Evolutionary conservation across 176 grass and related monocot species (phyloP).

Genomic region (Saccharum spontaneum): DNA sequence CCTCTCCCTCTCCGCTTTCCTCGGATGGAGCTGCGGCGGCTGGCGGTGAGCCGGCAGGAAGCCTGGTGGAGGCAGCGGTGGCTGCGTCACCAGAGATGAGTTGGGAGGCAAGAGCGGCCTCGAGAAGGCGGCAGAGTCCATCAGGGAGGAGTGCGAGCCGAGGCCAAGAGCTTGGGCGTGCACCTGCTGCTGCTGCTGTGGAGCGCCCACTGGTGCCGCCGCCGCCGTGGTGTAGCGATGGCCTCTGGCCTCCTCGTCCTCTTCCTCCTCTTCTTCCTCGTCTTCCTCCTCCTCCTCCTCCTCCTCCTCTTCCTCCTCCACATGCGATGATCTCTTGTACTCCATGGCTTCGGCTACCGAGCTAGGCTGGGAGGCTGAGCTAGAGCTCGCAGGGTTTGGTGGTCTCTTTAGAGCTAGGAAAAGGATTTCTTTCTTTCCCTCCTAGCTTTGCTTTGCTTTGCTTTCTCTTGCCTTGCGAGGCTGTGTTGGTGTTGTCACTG

Average conservation of each 20-base stretch:
- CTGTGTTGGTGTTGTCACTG: constrained; percentile 14
- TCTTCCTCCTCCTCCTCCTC: constrained; percentile 31
- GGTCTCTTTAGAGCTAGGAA: constrained; percentile 1
- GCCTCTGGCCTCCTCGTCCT: constrained; percentile 9
- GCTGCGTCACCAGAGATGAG: constrained; percentile 57
- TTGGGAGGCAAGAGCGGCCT: constrained; percentile 67
- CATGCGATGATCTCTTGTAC: constrained; percentile 59
- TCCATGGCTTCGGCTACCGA: constrained; percentile 43
- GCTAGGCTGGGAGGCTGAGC: background rate
- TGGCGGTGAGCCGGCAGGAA: constrained; percentile 25
- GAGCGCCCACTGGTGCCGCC: background rate
- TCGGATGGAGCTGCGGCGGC: constrained; percentile 21
- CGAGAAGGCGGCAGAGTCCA: constrained; percentile 55
- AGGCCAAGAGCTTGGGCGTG: constrained; percentile 32
- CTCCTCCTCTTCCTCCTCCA: constrained; percentile 43
- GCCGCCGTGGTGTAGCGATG: constrained; percentile 34
- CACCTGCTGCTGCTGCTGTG: constrained; percentile 36
- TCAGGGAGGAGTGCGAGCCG: constrained; percentile 14
- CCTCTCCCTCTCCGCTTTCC: constrained; percentile 33
- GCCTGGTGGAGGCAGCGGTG: constrained; percentile 12
- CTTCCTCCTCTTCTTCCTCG: constrained; percentile 10
- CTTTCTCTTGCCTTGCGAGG: background rate
- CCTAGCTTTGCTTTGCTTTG: background rate
- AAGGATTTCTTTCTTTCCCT: background rate
- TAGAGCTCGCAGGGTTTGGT: background rate